A percentile compares a stretch with the other conserved stretches of the same genome.
Evolutionary conservation across 139 green algal species (phyloP).

Genomic region (Trebouxia sp.): DNA sequence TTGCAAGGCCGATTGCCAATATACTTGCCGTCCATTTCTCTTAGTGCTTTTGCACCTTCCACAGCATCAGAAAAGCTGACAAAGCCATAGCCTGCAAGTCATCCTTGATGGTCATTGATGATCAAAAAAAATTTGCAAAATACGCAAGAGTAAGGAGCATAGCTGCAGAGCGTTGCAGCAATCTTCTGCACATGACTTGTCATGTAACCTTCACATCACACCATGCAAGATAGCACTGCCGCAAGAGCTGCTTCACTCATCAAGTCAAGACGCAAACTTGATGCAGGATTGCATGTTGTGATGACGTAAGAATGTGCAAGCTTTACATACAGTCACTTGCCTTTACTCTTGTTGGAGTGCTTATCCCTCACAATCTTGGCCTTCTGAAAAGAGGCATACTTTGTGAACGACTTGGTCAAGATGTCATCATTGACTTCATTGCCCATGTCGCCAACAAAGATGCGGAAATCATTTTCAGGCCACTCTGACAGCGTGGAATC

Average conservation of each 20-base stretch:
- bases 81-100: constrained; percentile 84
- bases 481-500: constrained; percentile 85
- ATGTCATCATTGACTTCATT: constrained; percentile 90
- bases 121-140: background rate
- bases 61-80: constrained; percentile 80
- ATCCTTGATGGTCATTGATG: background rate
- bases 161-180: too few species aligned
- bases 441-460: constrained; percentile 97
- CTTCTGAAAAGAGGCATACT: constrained; percentile 89
- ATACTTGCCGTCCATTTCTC: constrained; percentile 89
- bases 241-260: too few species aligned
- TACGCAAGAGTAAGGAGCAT: too few species aligned
- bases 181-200: too few species aligned
- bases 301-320: too few species aligned
- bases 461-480: constrained; percentile 91
- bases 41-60: constrained; percentile 82
- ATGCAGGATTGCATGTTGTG: too few species aligned
- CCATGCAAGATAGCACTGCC: too few species aligned
- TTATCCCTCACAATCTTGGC: constrained; percentile 85
- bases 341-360: constrained; percentile 80
- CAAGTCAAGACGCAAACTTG: too few species aligned
- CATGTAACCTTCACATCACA: too few species aligned
- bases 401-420: constrained; percentile 80
- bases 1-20: constrained; percentile 91
- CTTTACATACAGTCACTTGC: background rate